A percentile compares a stretch with the other conserved stretches of the same genome.
phyloP scores from a whole-genome alignment of 169 alveolate species.

The Plasmodium cynomolgi region DNA sequence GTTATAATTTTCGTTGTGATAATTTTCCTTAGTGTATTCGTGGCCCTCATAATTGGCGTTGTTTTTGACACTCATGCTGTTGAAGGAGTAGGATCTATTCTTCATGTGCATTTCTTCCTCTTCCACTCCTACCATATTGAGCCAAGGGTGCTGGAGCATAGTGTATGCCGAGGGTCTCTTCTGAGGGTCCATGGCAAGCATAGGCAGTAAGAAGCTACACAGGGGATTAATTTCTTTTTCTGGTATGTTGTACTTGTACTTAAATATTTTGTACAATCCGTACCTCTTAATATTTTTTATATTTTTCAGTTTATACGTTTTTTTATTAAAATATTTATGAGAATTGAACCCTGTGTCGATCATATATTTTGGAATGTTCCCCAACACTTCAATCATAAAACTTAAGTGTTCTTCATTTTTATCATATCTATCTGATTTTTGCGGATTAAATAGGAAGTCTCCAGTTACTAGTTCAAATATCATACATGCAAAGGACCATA shows the following conservation, averaged over 20 bases:
- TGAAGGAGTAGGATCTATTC: conserved; percentile 38
- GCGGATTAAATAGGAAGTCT: conserved; percentile 98
- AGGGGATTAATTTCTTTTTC: conserved; percentile 89
- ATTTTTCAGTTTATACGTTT: conserved; percentile 47
- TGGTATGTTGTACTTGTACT: conserved; percentile 88
- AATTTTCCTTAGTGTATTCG: neutral
- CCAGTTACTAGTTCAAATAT: conserved; percentile 98
- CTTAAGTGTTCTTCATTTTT: conserved; percentile 80
- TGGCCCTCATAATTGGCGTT: conserved; percentile 6
- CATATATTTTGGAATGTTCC: conserved; percentile 92
- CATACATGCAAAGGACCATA: conserved; percentile 99
- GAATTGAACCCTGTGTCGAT: conserved; percentile 87
- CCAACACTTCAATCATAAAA: conserved; percentile 92
- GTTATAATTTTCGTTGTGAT: neutral
- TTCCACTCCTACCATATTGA: conserved; percentile 74
- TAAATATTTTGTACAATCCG: conserved; percentile 88
- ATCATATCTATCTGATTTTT: conserved; percentile 86
- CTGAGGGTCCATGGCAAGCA: conserved; percentile 91
- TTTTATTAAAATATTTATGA: conserved; percentile 48
- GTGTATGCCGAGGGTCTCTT: conserved; percentile 92
- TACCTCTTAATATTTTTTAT: conserved; percentile 80
- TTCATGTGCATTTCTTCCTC: conserved; percentile 28
- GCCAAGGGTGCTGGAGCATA: conserved; percentile 94
- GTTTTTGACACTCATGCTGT: conserved; percentile 11
- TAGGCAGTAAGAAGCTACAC: conserved; percentile 88